Percentiles rank a stretch among this genome's conserved stretches.
Evolutionary conservation across 2,329 filamentous ascomycete species (phyloP).

Genomic region (Cladosporium oxysporum): DNA sequence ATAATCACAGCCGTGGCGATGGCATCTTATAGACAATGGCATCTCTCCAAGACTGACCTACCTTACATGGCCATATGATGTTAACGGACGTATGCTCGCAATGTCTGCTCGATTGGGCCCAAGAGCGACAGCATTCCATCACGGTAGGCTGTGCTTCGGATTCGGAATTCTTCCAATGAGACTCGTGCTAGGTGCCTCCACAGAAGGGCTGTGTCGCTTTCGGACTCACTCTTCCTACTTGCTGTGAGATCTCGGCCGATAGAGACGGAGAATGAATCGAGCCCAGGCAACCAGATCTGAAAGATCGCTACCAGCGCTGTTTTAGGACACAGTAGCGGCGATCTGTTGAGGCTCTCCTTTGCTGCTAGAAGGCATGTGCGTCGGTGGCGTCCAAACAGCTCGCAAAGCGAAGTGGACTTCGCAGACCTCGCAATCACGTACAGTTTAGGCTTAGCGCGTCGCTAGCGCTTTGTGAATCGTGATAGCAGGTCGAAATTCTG

Average conservation of each 20-base stretch:
- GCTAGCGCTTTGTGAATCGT: neutral
- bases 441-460: neutral
- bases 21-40: slow-evolving; percentile 3
- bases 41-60: neutral
- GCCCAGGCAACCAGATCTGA: neutral
- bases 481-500: neutral
- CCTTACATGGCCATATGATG: neutral
- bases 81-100: slow-evolving; percentile 8
- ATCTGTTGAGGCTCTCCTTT: neutral
- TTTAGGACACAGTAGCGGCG: neutral
- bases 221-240: neutral
- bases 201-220: neutral
- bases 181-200: neutral
- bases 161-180: neutral
- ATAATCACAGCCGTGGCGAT: neutral
- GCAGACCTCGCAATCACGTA: slow-evolving; percentile 1
- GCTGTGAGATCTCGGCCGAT: slow-evolving; percentile 1
- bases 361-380: neutral
- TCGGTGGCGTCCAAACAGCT: neutral
- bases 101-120: neutral
- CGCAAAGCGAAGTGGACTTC: neutral
- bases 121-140: neutral
- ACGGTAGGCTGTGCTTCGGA: neutral
- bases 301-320: neutral
- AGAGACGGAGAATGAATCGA: neutral